Percentiles rank a stretch among this genome's conserved stretches.
Conservation (phyloP, 805 yeast species). For the Candida anglica region DNA sequence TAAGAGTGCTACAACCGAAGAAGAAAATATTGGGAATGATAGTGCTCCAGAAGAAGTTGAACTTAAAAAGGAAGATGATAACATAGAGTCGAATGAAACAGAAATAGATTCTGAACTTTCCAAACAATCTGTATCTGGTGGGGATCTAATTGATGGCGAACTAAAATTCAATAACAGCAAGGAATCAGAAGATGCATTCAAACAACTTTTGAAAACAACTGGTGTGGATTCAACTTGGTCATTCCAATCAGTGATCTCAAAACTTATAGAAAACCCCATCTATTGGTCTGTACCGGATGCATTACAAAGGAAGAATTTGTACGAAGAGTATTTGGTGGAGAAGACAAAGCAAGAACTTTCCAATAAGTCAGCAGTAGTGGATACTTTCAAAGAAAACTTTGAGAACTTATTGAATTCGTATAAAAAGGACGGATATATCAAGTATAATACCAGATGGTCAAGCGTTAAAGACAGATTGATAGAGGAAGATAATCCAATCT, state of each 20-base stretch:
- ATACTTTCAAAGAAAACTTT: conserved; percentile 55
- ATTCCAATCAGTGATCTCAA: conserved; percentile 59
- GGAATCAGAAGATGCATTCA: conserved; percentile 45
- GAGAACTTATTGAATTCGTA: conserved; percentile 39
- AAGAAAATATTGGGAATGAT: conserved; percentile 14
- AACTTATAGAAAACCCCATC: conserved; percentile 52
- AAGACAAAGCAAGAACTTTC: conserved; percentile 45
- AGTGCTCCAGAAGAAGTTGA: conserved; percentile 5
- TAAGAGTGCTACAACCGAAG: conserved; percentile 7
- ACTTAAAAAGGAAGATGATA: too few relatives aligned
- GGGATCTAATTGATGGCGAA: conserved; percentile 20
- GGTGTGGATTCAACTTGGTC: conserved; percentile 74
- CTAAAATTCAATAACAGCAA: conserved; percentile 15
- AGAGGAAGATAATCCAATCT: conserved; percentile 62
- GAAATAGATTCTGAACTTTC: conserved; percentile 16
- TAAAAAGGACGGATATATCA: conserved; percentile 31
- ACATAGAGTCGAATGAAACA: conserved; percentile 1
- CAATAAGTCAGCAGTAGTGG: conserved; percentile 49
- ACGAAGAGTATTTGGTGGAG: conserved; percentile 55
- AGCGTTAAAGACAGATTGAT: conserved; percentile 47
- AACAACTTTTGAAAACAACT: conserved; percentile 47
- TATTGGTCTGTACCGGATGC: conserved; percentile 71
- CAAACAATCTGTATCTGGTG: conserved; percentile 14
- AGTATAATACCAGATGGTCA: conserved; percentile 61
- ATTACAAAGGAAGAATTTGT: conserved; percentile 51